These are phyloP conservation scores for Populus alba DNA, from an alignment of 345 rosid genomes.

Conservation along the genomic window DNA sequence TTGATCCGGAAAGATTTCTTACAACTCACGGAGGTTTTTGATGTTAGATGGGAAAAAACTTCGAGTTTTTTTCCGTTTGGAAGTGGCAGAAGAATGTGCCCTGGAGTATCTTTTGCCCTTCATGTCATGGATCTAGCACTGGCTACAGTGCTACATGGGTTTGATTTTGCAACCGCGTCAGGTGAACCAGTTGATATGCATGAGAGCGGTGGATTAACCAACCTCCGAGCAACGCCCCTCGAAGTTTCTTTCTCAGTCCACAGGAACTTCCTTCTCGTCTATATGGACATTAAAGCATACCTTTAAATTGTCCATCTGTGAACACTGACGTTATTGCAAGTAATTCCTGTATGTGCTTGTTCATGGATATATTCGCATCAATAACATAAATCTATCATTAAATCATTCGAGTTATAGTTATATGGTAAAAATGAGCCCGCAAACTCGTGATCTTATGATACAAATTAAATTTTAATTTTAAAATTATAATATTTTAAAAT, in stretches of 20 bases:
- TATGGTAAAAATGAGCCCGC: too few species aligned
- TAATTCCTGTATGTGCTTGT: too few species aligned
- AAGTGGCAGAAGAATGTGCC: conserved; percentile 19
- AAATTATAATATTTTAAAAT: too few species aligned
- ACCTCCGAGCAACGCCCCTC: conserved; percentile 3
- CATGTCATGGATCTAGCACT: conserved; percentile 3
- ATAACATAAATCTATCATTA: too few species aligned
- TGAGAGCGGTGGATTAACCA: conserved; percentile 12
- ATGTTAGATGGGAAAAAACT: conserved; percentile 3
- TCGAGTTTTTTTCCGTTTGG: conserved; percentile 13
- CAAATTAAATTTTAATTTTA: too few species aligned
- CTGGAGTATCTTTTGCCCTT: conserved; percentile 5
- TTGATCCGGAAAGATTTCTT: conserved; percentile 14
- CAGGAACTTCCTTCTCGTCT: not conserved
- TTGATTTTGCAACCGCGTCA: not conserved
- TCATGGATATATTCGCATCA: too few species aligned
- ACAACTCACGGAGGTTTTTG: conserved; percentile 9
- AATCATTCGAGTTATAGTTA: too few species aligned
- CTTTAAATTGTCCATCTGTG: too few species aligned
- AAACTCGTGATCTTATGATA: too few species aligned
- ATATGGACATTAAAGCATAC: not conserved
- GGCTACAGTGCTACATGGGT: conserved; percentile 8
- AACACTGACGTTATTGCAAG: too few species aligned
- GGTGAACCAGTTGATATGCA: conserved; percentile 9
- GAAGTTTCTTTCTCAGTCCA: conserved; percentile 1